Base-by-base conservation (phyloP, 116 monocot species). In the Posidonia oceanica region DNA sequence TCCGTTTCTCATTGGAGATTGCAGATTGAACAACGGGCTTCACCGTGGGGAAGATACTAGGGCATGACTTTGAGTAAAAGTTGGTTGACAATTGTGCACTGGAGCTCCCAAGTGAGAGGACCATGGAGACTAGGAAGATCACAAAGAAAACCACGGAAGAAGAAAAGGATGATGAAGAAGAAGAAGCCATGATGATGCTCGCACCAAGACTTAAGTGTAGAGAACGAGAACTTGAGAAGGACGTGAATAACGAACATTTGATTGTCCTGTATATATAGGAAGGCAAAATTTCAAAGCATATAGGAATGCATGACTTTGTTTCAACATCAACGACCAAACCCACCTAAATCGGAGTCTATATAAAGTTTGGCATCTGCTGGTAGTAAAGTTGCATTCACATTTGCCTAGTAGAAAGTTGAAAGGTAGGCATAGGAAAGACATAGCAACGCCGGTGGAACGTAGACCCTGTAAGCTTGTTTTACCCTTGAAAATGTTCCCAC, bases 11-110 rank as follows among this genome's bases (percentile, higher is more conserved):
- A 17, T 72, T 80, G 4, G 51, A 14, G 14, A 86, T 70, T 0
- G 86, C 86, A 4, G 59, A 54, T 16, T 14, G 39, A 59, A 82
- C 86, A 10, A 67, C 75, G 3, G 71, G 42, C 59, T 66, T 63
- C 52, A 86, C 68, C 11, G 64, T 63, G 22, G 23, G 18, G 39
- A 82, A 66, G 67, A 79, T 69, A 12, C 21, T 42, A 1, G 86
- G 77, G 69, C 86, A 86, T 20, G 86, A 60, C 7, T 62, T 61
- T 53, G 71, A 67, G 51, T 86, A 82, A 68, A 80, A 86, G 1
- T 54, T 75, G 0, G 79, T 21, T 5, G 80, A 82, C 21, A 86
- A 60, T 54, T 86, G 80, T 16, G 82, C 86, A 4, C 48, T 17
- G 63, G 64, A 52, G 54, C 36, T 48, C 8, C 53, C 36, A 18